These are phyloP conservation scores for Globisporangium nodosum DNA, from an alignment of 352 stramenopile species.

Conservation along the genomic window DNA sequence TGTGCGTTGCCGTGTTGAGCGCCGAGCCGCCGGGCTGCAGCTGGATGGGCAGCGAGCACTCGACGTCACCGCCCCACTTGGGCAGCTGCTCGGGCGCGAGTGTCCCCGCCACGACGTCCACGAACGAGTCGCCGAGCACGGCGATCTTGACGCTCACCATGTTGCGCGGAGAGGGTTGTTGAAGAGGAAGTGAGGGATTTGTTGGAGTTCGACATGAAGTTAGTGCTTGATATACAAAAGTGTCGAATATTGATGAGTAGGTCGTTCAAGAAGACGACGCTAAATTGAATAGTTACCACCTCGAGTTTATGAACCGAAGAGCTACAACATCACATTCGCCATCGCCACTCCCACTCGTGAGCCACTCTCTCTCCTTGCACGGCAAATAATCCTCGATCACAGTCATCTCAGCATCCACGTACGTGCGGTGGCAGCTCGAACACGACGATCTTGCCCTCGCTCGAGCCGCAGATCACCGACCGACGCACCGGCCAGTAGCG, in stretches of 20 bases:
- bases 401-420: not conserved
- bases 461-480: slow-evolving; percentile 12
- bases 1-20: slow-evolving; percentile 79
- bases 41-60: slow-evolving; percentile 60
- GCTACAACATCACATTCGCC: not conserved
- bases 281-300: too few relatives aligned
- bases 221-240: too few relatives aligned
- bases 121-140: slow-evolving; percentile 61
- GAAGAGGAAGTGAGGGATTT: too few relatives aligned
- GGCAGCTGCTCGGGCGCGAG: slow-evolving; percentile 57
- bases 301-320: not conserved
- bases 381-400: not conserved
- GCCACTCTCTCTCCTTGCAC: not conserved
- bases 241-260: too few relatives aligned
- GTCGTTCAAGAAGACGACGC: too few relatives aligned
- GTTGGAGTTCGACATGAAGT: too few relatives aligned
- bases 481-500: slow-evolving; percentile 12
- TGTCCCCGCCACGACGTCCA: slow-evolving; percentile 78
- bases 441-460: slow-evolving; percentile 12
- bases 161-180: too few relatives aligned
- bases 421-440: slow-evolving; percentile 7
- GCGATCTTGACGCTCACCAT: slow-evolving; percentile 41
- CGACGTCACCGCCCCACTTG: slow-evolving; percentile 72
- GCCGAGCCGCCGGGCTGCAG: slow-evolving; percentile 76
- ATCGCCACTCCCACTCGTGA: too few relatives aligned